A percentile compares a stretch with the other conserved stretches of the same genome.
Evolutionary conservation across 2,329 filamentous ascomycete species (phyloP).

Genomic region (Calonectria montana): DNA sequence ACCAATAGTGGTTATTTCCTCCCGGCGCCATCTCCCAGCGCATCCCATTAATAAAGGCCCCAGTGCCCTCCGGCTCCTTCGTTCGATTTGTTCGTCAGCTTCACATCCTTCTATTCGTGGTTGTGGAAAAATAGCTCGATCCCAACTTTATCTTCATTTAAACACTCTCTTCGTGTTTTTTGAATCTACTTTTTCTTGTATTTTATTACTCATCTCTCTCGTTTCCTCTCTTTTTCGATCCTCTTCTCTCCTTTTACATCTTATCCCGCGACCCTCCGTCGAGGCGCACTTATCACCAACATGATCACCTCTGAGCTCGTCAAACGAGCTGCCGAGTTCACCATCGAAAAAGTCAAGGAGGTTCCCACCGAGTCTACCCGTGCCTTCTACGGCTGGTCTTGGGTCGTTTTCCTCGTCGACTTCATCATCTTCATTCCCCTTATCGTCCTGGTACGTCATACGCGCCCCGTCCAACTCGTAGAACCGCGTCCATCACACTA

Average conservation of each 20-base stretch:
- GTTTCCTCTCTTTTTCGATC: background rate
- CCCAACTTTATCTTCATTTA: constrained; percentile 17
- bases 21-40: background rate
- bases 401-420: constrained; percentile 52
- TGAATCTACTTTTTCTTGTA: background rate
- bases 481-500: background rate
- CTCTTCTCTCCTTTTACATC: background rate
- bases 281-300: constrained; percentile 3
- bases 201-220: constrained; percentile 1
- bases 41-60: constrained; percentile 22
- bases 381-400: constrained; percentile 53
- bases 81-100: constrained; percentile 15
- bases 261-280: background rate
- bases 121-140: constrained; percentile 12
- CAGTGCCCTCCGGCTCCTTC: background rate
- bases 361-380: constrained; percentile 20
- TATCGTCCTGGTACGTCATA: constrained; percentile 53
- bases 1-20: background rate
- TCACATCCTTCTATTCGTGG: constrained; percentile 11
- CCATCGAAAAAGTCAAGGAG: constrained; percentile 13
- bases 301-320: constrained; percentile 36
- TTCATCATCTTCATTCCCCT: constrained; percentile 59
- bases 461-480: too few relatives aligned
- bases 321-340: constrained; percentile 49
- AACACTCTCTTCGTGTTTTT: constrained; percentile 4